A percentile compares a stretch with the other conserved stretches of the same genome.
phyloP scores from a whole-genome alignment of 495 filamentous ascomycete genomes.

The Aspergillus baeticus region DNA sequence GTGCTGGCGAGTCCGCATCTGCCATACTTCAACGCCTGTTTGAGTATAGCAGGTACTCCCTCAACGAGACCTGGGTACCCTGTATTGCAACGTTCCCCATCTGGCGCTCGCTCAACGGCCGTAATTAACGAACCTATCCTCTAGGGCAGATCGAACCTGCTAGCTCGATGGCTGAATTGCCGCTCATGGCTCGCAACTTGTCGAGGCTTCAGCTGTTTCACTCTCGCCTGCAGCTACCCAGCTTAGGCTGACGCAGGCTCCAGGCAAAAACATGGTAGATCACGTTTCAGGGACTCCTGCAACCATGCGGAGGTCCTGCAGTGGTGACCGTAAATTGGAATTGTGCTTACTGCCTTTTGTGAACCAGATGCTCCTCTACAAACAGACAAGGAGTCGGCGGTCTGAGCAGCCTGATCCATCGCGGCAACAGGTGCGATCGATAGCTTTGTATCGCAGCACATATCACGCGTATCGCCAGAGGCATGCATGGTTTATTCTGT shows the following conservation, averaged over 20 bases:
- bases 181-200: constrained; percentile 21
- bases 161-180: constrained; percentile 1
- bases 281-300: constrained; percentile 29
- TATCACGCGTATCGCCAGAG: constrained; percentile 2
- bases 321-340: constrained; percentile 38
- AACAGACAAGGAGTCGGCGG: constrained; percentile 29
- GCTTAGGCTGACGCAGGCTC: constrained; percentile 21
- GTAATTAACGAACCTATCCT: constrained; percentile 3
- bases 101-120: constrained; percentile 5
- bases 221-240: constrained; percentile 35
- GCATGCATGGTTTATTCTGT: background rate
- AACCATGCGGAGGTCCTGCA: constrained; percentile 56
- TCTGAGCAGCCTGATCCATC: constrained; percentile 15
- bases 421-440: constrained; percentile 6
- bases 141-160: background rate
- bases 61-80: constrained; percentile 5
- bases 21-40: constrained; percentile 21
- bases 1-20: constrained; percentile 21
- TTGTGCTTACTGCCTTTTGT: constrained; percentile 4
- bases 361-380: constrained; percentile 26
- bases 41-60: constrained; percentile 20
- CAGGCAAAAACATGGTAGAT: constrained; percentile 22
- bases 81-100: constrained; percentile 16
- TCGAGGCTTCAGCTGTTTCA: constrained; percentile 40
- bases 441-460: constrained; percentile 12